Percentiles rank a stretch among this genome's conserved stretches.
These are phyloP conservation scores for Dryas alaskensis DNA, from an alignment of 306 rosid genomes.

Conservation along the genomic window DNA sequence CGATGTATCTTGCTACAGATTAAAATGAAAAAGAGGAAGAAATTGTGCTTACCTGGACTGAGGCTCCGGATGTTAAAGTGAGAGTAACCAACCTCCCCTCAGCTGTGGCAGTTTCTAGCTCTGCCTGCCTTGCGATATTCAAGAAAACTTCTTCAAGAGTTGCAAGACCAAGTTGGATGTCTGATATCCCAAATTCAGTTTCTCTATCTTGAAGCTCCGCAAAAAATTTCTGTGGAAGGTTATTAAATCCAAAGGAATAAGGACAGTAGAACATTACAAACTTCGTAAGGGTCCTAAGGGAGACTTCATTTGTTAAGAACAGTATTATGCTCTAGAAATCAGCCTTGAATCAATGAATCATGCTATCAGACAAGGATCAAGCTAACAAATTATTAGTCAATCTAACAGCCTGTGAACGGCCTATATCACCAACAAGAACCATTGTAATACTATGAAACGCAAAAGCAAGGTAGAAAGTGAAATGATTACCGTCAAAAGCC, in stretches of 20 bases:
- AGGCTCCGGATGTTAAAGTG: slow-evolving; percentile 65
- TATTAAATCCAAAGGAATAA: neutral
- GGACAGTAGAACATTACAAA: neutral
- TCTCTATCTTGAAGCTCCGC: slow-evolving; percentile 69
- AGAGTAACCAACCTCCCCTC: slow-evolving; percentile 65
- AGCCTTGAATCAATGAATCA: no score
- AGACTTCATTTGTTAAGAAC: slow-evolving; percentile 1
- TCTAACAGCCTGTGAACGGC: no score
- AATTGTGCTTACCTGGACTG: slow-evolving; percentile 42
- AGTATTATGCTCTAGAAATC: no score
- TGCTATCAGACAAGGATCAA: no score
- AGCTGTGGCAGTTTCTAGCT: slow-evolving; percentile 76
- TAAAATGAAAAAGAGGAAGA: neutral
- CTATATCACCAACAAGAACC: neutral
- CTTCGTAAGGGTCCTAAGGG: neutral
- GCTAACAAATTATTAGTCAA: no score
- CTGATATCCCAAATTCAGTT: slow-evolving; percentile 68
- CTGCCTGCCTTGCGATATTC: slow-evolving; percentile 80
- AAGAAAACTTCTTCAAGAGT: slow-evolving; percentile 95
- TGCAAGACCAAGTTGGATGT: slow-evolving; percentile 80
- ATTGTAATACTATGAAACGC: neutral
- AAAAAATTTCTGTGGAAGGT: slow-evolving; percentile 50
- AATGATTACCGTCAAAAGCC: slow-evolving; percentile 49
- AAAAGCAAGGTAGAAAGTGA: neutral
- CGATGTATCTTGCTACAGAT: neutral